Evolutionary conservation across 2,329 filamentous ascomycete species (phyloP).

Genomic region (Trichoderma sp.): DNA sequence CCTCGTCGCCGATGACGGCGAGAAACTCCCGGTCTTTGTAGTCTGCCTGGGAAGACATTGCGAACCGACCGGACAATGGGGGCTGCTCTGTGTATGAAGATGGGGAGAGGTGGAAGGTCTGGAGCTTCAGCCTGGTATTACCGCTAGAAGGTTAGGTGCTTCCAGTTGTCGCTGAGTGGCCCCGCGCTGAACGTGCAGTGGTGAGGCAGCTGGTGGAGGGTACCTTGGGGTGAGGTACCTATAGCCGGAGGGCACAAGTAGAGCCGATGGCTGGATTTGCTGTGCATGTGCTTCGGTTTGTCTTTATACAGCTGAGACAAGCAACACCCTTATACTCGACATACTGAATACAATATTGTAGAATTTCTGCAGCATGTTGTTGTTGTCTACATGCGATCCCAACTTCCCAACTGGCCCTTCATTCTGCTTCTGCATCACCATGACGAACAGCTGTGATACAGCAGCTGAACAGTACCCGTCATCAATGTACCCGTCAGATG

Average conservation of each 20-base stretch:
- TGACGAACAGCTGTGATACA: not conserved
- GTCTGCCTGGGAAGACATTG: conserved; percentile 57
- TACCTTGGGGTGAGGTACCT: not conserved
- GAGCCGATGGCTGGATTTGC: not conserved
- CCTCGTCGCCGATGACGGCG: conserved; percentile 97
- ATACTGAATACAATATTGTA: too few relatives aligned
- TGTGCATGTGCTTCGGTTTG: not conserved
- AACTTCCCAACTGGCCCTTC: too few relatives aligned
- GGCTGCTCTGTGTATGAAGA: conserved; percentile 2
- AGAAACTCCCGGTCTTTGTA: conserved; percentile 91
- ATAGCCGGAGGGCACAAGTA: conserved; percentile 20
- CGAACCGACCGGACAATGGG: conserved; percentile 29
- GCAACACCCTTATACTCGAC: too few relatives aligned
- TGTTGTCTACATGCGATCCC: not conserved
- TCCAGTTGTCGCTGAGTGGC: conserved; percentile 5
- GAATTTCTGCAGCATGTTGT: too few relatives aligned
- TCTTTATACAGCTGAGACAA: too few relatives aligned
- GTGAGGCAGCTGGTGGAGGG: not conserved
- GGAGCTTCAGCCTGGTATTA: conserved; percentile 24
- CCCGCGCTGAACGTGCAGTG: conserved; percentile 12
- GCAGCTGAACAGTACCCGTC: not conserved
- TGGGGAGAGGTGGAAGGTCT: conserved; percentile 1
- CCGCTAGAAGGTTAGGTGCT: conserved; percentile 13
- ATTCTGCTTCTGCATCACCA: too few relatives aligned
- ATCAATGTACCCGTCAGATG: conserved; percentile 5